Percentiles rank a stretch among this genome's conserved stretches.
Conservation (phyloP, 2,329 filamentous ascomycete genomes). For the Leptographium wingfieldii region DNA sequence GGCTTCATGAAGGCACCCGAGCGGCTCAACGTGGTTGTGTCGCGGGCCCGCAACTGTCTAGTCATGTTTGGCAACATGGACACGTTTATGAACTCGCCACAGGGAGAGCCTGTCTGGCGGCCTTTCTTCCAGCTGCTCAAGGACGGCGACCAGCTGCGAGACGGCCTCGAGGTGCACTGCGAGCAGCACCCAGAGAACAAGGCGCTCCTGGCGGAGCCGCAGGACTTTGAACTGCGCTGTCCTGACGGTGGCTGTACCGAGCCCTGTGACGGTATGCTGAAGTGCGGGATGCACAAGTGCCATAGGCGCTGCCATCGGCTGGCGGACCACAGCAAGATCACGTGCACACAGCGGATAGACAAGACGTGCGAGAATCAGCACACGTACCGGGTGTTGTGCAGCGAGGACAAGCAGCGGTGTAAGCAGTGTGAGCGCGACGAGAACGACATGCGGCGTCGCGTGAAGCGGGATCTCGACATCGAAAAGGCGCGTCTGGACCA, state of each 20-base stretch:
- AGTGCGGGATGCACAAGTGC: constrained; percentile 49
- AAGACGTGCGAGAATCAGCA: constrained; percentile 42
- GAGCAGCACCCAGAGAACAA: constrained; percentile 41
- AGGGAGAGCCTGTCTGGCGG: constrained; percentile 31
- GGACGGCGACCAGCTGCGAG: constrained; percentile 35
- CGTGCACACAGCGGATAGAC: constrained; percentile 23
- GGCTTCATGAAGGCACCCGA: constrained; percentile 58
- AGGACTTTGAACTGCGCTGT: constrained; percentile 48
- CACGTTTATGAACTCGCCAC: constrained; percentile 39
- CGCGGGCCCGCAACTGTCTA: constrained; percentile 50
- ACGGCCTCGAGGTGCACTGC: constrained; percentile 49
- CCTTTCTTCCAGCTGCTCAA: constrained; percentile 45
- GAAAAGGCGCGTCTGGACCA: constrained; percentile 32
- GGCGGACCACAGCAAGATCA: constrained; percentile 38
- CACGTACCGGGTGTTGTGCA: constrained; percentile 32
- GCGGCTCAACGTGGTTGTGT: constrained; percentile 57
- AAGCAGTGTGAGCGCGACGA: constrained; percentile 35
- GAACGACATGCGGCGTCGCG: constrained; percentile 29
- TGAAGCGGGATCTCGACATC: constrained; percentile 33
- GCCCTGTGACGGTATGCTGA: constrained; percentile 39
- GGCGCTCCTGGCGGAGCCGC: constrained; percentile 30
- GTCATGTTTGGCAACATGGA: constrained; percentile 59
- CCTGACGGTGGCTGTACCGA: constrained; percentile 59
- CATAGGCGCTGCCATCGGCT: constrained; percentile 48
- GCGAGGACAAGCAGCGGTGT: constrained; percentile 28